Evolutionary conservation across 257 asterid genomes (phyloP).

Genomic region (Prunella vulgaris): DNA sequence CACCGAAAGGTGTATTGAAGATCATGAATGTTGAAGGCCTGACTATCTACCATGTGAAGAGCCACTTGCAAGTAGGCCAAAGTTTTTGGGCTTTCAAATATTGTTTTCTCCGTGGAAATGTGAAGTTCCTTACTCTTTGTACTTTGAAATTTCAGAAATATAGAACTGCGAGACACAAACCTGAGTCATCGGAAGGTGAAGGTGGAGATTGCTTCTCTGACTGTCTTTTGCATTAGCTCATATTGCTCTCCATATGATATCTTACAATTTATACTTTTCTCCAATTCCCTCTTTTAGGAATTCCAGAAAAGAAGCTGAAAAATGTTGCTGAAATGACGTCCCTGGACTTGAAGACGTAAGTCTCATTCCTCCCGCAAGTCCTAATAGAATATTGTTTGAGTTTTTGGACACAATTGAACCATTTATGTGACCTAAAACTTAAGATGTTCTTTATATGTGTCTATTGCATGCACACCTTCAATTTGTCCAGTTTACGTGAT

Average conservation of each 20-base stretch:
- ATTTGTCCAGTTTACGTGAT: background rate
- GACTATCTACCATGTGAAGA: constrained; percentile 81
- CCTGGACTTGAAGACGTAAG: constrained; percentile 71
- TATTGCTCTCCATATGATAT: background rate
- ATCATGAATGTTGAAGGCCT: constrained; percentile 75
- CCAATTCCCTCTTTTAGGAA: constrained; percentile 31
- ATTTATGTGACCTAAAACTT: background rate
- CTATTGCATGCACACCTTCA: background rate
- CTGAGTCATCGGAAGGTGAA: constrained; percentile 82
- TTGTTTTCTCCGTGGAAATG: background rate
- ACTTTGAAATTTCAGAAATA: constrained; percentile 54
- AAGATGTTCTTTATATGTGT: background rate
- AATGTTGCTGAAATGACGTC: constrained; percentile 42
- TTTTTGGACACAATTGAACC: background rate
- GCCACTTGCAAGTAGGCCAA: constrained; percentile 72
- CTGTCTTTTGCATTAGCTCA: background rate
- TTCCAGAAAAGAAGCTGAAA: constrained; percentile 27
- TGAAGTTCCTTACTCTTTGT: constrained; percentile 13
- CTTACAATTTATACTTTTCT: background rate
- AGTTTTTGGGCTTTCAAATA: background rate
- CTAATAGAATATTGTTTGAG: background rate
- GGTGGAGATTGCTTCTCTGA: constrained; percentile 30
- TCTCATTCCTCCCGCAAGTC: background rate
- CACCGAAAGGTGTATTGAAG: constrained; percentile 85
- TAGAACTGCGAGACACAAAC: constrained; percentile 76